phyloP scores from a whole-genome alignment of 2,329 filamentous ascomycete genomes.

The Diaporthe sp. region DNA sequence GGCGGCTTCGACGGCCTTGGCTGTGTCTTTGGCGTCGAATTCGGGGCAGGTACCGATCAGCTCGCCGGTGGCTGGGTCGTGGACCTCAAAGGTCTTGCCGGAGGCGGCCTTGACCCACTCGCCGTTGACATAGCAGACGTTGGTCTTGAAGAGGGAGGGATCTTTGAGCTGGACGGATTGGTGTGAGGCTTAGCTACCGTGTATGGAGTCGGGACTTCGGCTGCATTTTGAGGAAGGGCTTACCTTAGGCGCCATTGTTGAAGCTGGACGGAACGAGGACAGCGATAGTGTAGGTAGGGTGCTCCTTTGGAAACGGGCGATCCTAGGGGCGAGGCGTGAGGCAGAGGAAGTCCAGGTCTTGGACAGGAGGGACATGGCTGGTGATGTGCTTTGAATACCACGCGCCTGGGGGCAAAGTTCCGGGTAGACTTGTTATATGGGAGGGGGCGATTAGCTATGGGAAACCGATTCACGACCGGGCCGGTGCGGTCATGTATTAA shows the following conservation, averaged over 20 bases:
- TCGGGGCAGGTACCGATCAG: slow-evolving; percentile 89
- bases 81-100: slow-evolving; percentile 91
- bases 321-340: slow-evolving; percentile 44
- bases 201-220: neutral
- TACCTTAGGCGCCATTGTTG: slow-evolving; percentile 64
- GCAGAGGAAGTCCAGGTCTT: slow-evolving; percentile 45
- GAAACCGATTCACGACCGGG: slow-evolving; percentile 35
- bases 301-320: slow-evolving; percentile 49
- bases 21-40: slow-evolving; percentile 81
- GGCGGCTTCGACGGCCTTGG: slow-evolving; percentile 87
- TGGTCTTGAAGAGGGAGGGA: slow-evolving; percentile 85
- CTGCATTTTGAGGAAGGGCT: neutral
- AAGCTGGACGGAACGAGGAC: slow-evolving; percentile 51
- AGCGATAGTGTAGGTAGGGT: slow-evolving; percentile 45
- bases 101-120: slow-evolving; percentile 90
- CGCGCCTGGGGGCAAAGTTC: neutral
- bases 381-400: neutral
- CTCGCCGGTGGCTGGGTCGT: slow-evolving; percentile 85
- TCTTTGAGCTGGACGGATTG: slow-evolving; percentile 76
- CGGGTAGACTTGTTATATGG: neutral
- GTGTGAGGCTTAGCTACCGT: neutral
- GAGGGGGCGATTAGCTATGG: slow-evolving; percentile 28
- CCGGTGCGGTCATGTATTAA: slow-evolving; percentile 39
- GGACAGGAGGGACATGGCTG: slow-evolving; percentile 38
- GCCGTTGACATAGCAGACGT: slow-evolving; percentile 89